Conservation (phyloP, 768 basidiomycete genomes). For the Sistotremastrum suecicum region DNA sequence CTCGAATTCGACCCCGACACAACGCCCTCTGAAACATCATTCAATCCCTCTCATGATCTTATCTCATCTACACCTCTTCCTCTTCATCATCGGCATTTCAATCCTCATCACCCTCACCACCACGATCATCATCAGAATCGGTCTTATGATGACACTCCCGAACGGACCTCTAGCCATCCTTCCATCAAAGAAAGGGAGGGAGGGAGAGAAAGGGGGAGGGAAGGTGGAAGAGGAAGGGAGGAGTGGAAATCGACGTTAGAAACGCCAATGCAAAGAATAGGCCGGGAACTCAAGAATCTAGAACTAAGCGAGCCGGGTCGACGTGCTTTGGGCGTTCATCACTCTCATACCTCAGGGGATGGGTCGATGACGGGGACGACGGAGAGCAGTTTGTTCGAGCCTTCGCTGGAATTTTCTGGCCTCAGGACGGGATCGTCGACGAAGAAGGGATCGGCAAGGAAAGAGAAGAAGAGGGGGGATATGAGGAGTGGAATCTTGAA, state of each 20-base stretch:
- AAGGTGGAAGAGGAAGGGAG: slow-evolving; percentile 25
- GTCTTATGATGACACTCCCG: slow-evolving; percentile 62
- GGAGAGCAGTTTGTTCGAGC: too few relatives aligned
- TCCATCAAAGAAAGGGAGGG: slow-evolving; percentile 22
- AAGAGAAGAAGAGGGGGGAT: too few relatives aligned
- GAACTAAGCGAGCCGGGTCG: too few relatives aligned
- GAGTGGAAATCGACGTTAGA: background rate
- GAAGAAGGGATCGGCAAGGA: too few relatives aligned
- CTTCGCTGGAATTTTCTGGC: too few relatives aligned
- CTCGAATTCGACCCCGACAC: slow-evolving; percentile 25
- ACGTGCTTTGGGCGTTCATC: too few relatives aligned
- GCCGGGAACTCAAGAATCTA: background rate
- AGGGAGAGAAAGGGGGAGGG: slow-evolving; percentile 45
- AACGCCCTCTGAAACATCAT: slow-evolving; percentile 53
- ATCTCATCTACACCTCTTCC: slow-evolving; percentile 71
- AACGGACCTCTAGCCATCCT: slow-evolving; percentile 47
- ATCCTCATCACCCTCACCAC: slow-evolving; percentile 15
- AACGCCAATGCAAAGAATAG: too few relatives aligned
- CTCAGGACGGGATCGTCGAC: too few relatives aligned
- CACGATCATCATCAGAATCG: slow-evolving; percentile 31
- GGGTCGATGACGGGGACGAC: too few relatives aligned
- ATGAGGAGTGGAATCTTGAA: too few relatives aligned
- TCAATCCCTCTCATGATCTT: slow-evolving; percentile 57
- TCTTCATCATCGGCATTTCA: slow-evolving; percentile 19
- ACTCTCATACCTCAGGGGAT: too few relatives aligned